phyloP scores from a whole-genome alignment of 2,329 filamentous ascomycete genomes.

The Cryphonectria nitschkei region DNA sequence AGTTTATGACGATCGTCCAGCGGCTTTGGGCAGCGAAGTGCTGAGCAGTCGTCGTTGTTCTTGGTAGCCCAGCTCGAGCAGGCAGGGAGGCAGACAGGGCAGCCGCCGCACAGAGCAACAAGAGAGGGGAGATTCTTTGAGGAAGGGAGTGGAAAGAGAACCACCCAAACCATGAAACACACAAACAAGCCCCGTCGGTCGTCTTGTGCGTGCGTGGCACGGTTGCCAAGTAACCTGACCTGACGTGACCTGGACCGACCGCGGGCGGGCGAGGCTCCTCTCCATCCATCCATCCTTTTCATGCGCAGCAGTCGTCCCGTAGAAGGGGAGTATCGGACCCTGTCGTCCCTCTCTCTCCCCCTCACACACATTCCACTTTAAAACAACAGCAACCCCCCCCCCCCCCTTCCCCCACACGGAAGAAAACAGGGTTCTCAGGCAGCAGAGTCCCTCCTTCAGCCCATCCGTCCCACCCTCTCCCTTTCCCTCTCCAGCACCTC shows the following conservation, averaged over 20 bases:
- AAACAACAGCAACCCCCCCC: neutral
- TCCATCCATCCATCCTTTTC: neutral
- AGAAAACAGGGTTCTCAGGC: neutral
- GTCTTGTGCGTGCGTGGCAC: neutral
- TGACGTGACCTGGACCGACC: neutral
- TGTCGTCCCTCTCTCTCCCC: neutral
- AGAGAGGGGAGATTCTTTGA: neutral
- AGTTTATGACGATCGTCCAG: neutral
- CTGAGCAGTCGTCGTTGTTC: neutral
- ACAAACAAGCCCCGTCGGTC: neutral
- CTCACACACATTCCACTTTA: neutral
- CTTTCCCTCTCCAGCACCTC: constrained; percentile 69
- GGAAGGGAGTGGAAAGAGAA: neutral
- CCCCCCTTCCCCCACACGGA: too few species aligned
- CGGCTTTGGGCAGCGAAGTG: neutral
- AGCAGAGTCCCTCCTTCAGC: neutral
- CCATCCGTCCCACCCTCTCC: constrained; percentile 23
- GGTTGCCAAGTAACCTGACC: neutral
- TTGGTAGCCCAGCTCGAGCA: neutral
- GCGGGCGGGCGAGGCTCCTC: neutral
- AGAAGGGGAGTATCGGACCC: neutral
- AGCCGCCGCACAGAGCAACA: neutral
- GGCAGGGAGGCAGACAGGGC: neutral
- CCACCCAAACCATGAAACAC: neutral
- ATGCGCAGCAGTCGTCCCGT: neutral